Conservation (phyloP, 2,329 filamentous ascomycete species). For the Lasiodiplodia theobromae region DNA sequence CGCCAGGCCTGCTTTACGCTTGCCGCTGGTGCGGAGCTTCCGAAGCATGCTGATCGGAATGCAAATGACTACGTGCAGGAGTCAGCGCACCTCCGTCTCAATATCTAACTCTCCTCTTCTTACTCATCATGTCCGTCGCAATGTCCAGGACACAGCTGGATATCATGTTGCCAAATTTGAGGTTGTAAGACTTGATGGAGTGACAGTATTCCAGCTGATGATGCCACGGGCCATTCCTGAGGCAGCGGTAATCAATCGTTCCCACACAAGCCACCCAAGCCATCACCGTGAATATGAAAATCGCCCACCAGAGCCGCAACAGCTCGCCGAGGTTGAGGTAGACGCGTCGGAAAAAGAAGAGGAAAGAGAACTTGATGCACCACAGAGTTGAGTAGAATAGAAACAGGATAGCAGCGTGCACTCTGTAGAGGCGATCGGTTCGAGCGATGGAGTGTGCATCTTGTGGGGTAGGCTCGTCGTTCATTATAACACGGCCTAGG, state of each 20-base stretch:
- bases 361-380: constrained; percentile 32
- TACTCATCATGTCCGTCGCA: not conserved
- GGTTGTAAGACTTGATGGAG: no score
- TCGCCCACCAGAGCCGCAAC: constrained; percentile 30
- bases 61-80: no score
- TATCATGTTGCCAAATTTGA: not conserved
- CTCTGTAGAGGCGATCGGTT: no score
- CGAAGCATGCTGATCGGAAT: constrained; percentile 30
- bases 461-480: no score
- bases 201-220: no score
- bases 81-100: no score
- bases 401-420: no score
- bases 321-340: constrained; percentile 22
- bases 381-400: constrained; percentile 29
- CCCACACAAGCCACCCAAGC: constrained; percentile 18
- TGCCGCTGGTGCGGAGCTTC: constrained; percentile 29
- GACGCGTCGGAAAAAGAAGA: constrained; percentile 33
- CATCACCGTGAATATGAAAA: constrained; percentile 25
- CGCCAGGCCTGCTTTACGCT: constrained; percentile 17
- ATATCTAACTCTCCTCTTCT: no score
- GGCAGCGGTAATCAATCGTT: constrained; percentile 25
- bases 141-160: not conserved
- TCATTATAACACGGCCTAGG: no score
- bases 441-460: no score
- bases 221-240: no score